Evolutionary conservation across 1,139 yeast genomes (phyloP).

Genomic region (Arxiozyma telluris): DNA sequence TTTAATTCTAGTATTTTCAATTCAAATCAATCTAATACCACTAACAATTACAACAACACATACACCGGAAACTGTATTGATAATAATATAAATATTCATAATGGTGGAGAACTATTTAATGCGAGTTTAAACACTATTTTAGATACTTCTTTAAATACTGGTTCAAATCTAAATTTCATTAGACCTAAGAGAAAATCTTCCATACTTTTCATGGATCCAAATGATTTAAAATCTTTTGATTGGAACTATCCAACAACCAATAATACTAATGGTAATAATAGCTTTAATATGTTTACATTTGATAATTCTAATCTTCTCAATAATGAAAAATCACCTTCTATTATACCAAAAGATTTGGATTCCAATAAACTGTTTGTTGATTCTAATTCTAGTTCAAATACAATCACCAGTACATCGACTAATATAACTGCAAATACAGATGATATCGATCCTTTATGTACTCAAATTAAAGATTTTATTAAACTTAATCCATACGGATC

Average conservation of each 20-base stretch:
- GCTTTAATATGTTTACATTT: not conserved
- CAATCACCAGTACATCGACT: too few species aligned
- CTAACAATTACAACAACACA: not conserved
- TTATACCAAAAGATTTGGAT: not conserved
- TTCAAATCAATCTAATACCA: not conserved
- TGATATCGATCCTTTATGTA: not conserved
- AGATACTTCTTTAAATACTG: not conserved
- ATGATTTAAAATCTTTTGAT: not conserved
- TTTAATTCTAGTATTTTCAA: not conserved
- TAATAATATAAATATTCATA: not conserved
- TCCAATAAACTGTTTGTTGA: not conserved
- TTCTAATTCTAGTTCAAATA: not conserved
- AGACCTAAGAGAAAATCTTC: constrained; percentile 1
- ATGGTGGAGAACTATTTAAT: not conserved
- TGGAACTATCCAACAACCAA: not conserved
- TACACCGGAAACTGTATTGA: not conserved
- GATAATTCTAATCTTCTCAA: not conserved
- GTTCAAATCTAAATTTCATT: not conserved
- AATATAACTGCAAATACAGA: not conserved
- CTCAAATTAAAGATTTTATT: not conserved
- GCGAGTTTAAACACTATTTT: not conserved
- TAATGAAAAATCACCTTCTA: not conserved
- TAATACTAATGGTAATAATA: not conserved
- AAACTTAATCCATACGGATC: not conserved
- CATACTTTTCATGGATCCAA: not conserved